These are phyloP conservation scores for Marasmius tenuissimus DNA, from an alignment of 1,284 basidiomycete genomes.

Conservation along the genomic window DNA sequence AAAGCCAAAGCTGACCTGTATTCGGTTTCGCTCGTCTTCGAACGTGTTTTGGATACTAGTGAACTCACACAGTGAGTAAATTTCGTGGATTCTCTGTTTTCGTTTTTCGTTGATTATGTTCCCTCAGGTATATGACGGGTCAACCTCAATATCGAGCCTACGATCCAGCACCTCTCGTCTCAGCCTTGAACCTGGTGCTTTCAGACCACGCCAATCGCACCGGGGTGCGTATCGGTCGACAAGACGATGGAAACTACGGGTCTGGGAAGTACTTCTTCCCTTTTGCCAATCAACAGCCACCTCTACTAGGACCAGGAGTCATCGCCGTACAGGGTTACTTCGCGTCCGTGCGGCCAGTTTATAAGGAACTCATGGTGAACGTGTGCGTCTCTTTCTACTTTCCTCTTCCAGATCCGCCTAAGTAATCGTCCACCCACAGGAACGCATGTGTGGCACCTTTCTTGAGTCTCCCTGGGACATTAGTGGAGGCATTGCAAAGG, in stretches of 20 bases:
- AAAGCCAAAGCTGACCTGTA: not conserved
- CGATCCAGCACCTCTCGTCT: not conserved
- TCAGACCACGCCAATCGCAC: not conserved
- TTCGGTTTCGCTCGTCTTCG: not conserved
- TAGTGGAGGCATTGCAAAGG: not conserved
- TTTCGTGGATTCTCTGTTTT: not conserved
- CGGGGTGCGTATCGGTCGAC: not conserved
- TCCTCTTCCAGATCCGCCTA: not conserved
- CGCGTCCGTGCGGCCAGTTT: not conserved
- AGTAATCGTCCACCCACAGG: not conserved
- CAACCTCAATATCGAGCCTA: not conserved
- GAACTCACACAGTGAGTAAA: not conserved
- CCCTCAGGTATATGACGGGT: not conserved
- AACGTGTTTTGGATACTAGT: not conserved
- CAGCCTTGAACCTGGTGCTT: not conserved
- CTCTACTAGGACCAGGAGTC: not conserved
- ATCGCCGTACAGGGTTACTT: not conserved
- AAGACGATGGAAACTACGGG: not conserved
- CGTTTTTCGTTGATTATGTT: not conserved
- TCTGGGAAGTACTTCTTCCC: not conserved
- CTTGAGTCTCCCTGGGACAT: not conserved
- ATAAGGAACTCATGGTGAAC: constrained; percentile 23
- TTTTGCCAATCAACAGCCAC: not conserved
- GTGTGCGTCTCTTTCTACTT: constrained; percentile 22
- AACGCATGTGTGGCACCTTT: not conserved